Base-by-base conservation (phyloP, 2,329 filamentous ascomycete genomes). In the Stagonosporopsis rhizophila region DNA sequence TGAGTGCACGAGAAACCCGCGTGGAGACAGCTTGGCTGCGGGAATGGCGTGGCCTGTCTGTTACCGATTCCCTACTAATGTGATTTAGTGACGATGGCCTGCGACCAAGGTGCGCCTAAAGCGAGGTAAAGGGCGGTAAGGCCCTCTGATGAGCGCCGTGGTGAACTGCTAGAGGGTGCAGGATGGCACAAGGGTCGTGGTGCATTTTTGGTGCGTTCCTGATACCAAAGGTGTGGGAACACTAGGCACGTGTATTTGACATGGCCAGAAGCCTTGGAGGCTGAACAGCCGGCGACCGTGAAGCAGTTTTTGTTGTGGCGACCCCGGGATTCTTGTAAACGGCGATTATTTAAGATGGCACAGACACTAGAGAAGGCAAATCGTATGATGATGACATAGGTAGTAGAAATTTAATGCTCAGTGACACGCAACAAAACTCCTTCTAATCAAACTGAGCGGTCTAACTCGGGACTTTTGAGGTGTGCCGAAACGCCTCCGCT, bases 401-500 rank as follows among this genome's bases (percentile, higher is more conserved):
- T 34, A 47, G 37, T 47, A 48, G 38, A 22, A 39, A 44, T 48
- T 32, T 46, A 20, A 45, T 45, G 41, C 37, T 40, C 35, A 46
- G n/a, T 45, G 42, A 28, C 15, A 39, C 48, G 27, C 39, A 32
- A 56, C 42, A 48, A 35, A 23, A 39, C 38, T 41, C 53, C 53
- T 22, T 52, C 42, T 52, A 56, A 48, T 56, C 42, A 52, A 56
- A 52, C 47, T 39, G 37, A 52, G 53, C 53, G 53, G 47, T 52
- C 30, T 56, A 47, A 47, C 25, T 44, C 42, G 38, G 32, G 37
- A 52, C 45, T 63, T 63, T 61, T 67, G 53, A 56, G 58, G 58
- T 52, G 57, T 62, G 58, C 60, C 65, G 37, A 61, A 65, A 64
- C 62, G 64, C 68, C 65, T 61, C 61, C 62, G 59, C 61, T 68